phyloP scores from a whole-genome alignment of 2,329 filamentous ascomycete species.

The Aspergillus novoparasiticus region DNA sequence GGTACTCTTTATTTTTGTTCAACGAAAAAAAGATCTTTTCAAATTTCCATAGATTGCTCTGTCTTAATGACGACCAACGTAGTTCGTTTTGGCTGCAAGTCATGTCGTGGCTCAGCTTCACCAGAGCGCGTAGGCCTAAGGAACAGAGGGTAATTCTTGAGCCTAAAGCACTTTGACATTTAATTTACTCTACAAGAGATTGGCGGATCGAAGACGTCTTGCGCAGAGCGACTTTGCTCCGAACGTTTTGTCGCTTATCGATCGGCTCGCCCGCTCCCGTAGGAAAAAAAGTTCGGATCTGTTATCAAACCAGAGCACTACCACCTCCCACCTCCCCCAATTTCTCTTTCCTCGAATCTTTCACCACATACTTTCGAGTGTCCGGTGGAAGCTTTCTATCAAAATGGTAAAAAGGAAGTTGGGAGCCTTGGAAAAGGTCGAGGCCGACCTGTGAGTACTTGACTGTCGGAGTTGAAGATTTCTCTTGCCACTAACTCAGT shows the following conservation, averaged over 20 bases:
- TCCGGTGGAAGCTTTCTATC: constrained; percentile 9
- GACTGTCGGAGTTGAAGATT: constrained; percentile 10
- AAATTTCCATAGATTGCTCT: constrained; percentile 10
- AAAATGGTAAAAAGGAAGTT: constrained; percentile 84
- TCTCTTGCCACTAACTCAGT: constrained; percentile 26
- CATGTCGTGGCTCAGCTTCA: neutral
- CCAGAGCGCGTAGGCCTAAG: neutral
- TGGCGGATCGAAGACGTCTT: neutral
- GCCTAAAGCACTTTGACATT: neutral
- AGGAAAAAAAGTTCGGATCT: constrained; percentile 32
- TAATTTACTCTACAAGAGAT: neutral
- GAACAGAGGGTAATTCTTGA: neutral
- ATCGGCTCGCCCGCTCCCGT: constrained; percentile 25
- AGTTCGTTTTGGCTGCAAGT: neutral
- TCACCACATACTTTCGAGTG: constrained; percentile 56
- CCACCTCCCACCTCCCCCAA: constrained; percentile 37
- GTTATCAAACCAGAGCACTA: constrained; percentile 13
- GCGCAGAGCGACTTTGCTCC: neutral
- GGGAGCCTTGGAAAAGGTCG: constrained; percentile 90
- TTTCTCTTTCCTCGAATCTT: constrained; percentile 76
- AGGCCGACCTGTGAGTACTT: constrained; percentile 74
- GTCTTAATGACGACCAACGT: neutral
- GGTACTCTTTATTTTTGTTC: constrained; percentile 27
- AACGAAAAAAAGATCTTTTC: constrained; percentile 22
- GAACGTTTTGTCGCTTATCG: constrained; percentile 34